Evolutionary conservation across 257 asterid species (phyloP), one percentile per base, ranked within the genome.

Genomic region (Ballota nigra): DNA sequence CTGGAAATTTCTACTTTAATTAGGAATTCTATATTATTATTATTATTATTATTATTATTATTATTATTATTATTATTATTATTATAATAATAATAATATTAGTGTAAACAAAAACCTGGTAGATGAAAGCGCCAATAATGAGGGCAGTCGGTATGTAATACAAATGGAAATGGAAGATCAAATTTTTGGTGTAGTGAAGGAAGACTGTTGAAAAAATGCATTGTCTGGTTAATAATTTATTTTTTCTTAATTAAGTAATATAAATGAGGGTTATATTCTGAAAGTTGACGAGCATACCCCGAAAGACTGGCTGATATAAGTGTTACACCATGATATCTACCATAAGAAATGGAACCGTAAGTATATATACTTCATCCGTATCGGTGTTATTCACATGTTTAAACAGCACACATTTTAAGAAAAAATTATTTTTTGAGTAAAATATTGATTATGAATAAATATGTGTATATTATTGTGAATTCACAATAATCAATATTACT

Each of bases 81-180:
- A n/a, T n/a, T n/a, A n/a, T n/a, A n/a, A n/a, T n/a, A n/a, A n/a
- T n/a, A n/a, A n/a, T n/a, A n/a, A n/a, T n/a, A n/a, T n/a, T 31
- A 34, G 72, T 61, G n/a, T n/a, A n/a, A 65, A 5, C 45, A 70
- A 13, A 6, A 69, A 93, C 98, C 99, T 87, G 96, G 93, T 60
- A 84, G 88, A 79, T 88, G 99, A 80, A 75, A 88, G 57, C 97
- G 97, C 99, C 99, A 94, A 82, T 88, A 94, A 86, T 94, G 99
- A 53, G 99, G 99, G 76, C 99, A 94, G 80, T 94, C 97, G 0
- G 97, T 84, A 74, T 94, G 99, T 63, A 88, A 79, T 18, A 91
- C 87, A 51, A 91, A 94, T 20, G 97, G 97, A 70, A 87, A 89
- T 0, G 99, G 99, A 16, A 94, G 86, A 83, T 94, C 97, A 75